A percentile compares a stretch with the other conserved stretches of the same genome.
These are phyloP conservation scores for Dendrostoma leiphaemia DNA, from an alignment of 2,329 filamentous ascomycete genomes.

Conservation along the genomic window DNA sequence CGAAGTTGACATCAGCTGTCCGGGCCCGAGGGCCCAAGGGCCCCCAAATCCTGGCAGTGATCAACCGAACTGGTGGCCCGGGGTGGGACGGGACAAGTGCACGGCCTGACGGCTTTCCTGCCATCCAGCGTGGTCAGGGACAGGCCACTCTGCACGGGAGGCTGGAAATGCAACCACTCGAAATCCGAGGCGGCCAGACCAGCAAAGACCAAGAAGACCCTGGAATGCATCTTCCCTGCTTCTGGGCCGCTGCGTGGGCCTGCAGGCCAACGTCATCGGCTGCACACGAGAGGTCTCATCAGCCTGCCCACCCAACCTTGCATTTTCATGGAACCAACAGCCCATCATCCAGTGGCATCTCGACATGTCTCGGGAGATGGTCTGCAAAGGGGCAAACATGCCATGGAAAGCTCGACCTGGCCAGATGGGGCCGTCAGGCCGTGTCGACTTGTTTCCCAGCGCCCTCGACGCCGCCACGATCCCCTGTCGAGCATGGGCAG, in stretches of 20 bases:
- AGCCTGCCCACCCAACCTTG: too few species aligned
- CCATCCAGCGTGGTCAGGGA: constrained; percentile 1
- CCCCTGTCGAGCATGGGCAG: constrained; percentile 11
- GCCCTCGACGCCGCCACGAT: constrained; percentile 3
- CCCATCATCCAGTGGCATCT: neutral
- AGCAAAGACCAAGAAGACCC: constrained; percentile 8
- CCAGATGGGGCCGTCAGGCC: neutral
- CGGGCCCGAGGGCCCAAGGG: too few species aligned
- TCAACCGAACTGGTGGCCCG: too few species aligned
- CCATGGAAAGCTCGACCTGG: neutral
- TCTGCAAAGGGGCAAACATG: too few species aligned
- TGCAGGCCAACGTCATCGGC: constrained; percentile 19
- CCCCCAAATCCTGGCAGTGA: too few species aligned
- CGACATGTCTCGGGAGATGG: too few species aligned
- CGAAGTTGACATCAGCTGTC: too few species aligned
- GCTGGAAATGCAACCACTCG: constrained; percentile 8
- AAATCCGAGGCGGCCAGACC: neutral
- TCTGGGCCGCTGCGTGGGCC: constrained; percentile 7
- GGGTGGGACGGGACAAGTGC: too few species aligned
- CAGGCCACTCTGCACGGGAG: constrained; percentile 4
- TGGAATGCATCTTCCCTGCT: constrained; percentile 12
- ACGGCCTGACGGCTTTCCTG: too few species aligned
- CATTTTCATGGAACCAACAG: too few species aligned
- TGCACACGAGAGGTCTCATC: constrained; percentile 2
- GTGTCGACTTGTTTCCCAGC: neutral